Base-by-base conservation (phyloP, 2,329 filamentous ascomycete genomes). In the Ophiosphaerella herpotricha region DNA sequence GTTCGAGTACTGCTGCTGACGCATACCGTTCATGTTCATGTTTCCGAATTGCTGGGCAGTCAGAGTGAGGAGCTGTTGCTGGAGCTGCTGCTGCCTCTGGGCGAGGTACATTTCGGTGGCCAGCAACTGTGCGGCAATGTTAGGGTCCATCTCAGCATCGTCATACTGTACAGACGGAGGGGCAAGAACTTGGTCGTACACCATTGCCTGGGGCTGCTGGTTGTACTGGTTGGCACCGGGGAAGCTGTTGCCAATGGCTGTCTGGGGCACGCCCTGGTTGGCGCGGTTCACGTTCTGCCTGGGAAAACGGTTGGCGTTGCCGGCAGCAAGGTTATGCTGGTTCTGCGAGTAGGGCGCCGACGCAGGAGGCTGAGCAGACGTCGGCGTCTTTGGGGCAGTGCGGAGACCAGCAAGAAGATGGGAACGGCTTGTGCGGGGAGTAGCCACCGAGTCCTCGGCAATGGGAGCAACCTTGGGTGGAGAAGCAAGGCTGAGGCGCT, bases 321-420 rank as follows among this genome's bases (percentile, higher is more conserved):
- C 68, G 38, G 75, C 63, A 43, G 68, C 77, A 52, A 75, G 59
- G 45, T 73, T 75, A 63, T 79, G 76, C 64, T 79, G 78, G 52
- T 68, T 77, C 71, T 86, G 83, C 52, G 80, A 78, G 55, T 83
- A 83, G 50, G 85, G 83, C 65, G 83, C 81, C 55, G 83, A 84
- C 36, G 84, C 81, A 63, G 87, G 86, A 60, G 68, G 69, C 49
- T 91, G 89, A 18, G 63, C 66, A 39, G 85, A 87, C 34, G 86
- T 83, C 16, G 86, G 84, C 41, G 89, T 92, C 81, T 96, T 97
- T 33, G 94, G 94, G 43, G 92, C 91, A 55, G 94, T 99, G 70
- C 94, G 86, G 54, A 99, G 82, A 49, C 93, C 93, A 54, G 93
- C 93, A 67, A 99, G 85, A 58, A 99, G 83, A 71, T 99, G 94